Base-by-base conservation (phyloP, 106 monocot genomes). In the Apostasia shenzhenica region DNA sequence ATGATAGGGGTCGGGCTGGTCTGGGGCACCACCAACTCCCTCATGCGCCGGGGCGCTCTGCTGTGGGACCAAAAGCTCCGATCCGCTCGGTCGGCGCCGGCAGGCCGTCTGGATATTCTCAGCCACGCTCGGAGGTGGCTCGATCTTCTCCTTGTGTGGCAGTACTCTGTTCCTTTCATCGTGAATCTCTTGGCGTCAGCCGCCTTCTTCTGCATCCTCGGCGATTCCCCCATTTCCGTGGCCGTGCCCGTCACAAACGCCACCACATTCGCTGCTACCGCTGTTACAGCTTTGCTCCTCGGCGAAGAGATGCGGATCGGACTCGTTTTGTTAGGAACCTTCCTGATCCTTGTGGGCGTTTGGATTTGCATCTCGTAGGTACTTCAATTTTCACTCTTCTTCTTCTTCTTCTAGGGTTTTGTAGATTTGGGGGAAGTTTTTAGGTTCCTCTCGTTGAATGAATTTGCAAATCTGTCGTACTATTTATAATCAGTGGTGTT, bases 241-340 rank as follows among this genome's bases (percentile, higher is more conserved):
- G 99, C 90, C 45, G 99, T 99, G 12, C 99, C 99, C 41, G 90
- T 99, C 37, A 99, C 99, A 70, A 93, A 99, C 70, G 99, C 90
- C 58, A 83, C 81, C 46, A 92, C 97, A 49, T 99, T 99, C 74
- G 97, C 97, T 12, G 84, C 97, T 52, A 99, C 99, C 41, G 99
- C 99, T 13, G 80, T 80, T 14, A 73, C 85, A 1, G 99, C 82
- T 2, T 45, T 72, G 59, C 49, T 78, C 5, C 78, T 99, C 8
- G 99, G 93, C 37, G 92, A 99, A 72, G 79, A 85, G 74, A 81
- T 70, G 59, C 72, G 76, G 14, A 12, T 83, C 1, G 74, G 70
- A 9, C 56, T 5, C 42, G 73, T 81, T 2, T 11, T 79, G 7
- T 26, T 79, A 2, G 97, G 97, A 40, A 88, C 84, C 10, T 71